Base-by-base conservation (phyloP, 306 rosid species). In the Astragalus glycyphyllos region DNA sequence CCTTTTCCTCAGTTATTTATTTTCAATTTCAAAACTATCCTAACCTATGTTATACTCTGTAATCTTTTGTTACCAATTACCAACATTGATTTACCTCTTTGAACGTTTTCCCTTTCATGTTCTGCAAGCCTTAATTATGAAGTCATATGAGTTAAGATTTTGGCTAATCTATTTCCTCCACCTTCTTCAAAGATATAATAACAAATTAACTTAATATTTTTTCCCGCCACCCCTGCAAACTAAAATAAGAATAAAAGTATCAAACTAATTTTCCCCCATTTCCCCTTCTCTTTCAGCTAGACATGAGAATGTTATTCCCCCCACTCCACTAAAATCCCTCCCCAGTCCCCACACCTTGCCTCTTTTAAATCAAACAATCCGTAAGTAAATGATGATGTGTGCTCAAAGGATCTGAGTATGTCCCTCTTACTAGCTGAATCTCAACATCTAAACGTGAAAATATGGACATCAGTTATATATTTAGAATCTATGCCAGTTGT, bases 81-180 rank as follows among this genome's bases (percentile, higher is more conserved):
- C 6, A 4, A 12, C 15, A 11, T 45, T 45, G 49, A 13, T 51
- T 16, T 8, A 16, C 12, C 57, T 51, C 32, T 51, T 51, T 51
- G 57, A 51, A 9, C 31, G 16, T 51, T 31, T 49, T 49, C 56
- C 2, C 11, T 29, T 57, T 57, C 4, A 57, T 57, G 40, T 31
- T 31, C 17, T 31, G 63, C 40, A 57, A n/a, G 20, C 11, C 17
- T n/a, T 34, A 16, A 16, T 62, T 41, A 31, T 5, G 3, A 41
- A 62, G 35, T 40, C 67, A 62, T 17, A 62, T 62, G 9, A 41
- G 68, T 62, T 35, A 62, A 40, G 51, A 8, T 38, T 60, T 16
- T 38, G 4, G n/a, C n/a, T 34, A 6, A 29, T 35, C 37, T 40
- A 13, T 38, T 60, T 38, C 49, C 15, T 55, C 60, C 20, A 17